Evolutionary conservation across 495 filamentous ascomycete genomes (phyloP), one percentile per base, ranked within the genome.

Genomic region (Pseudoneurospora amorphoporcata): DNA sequence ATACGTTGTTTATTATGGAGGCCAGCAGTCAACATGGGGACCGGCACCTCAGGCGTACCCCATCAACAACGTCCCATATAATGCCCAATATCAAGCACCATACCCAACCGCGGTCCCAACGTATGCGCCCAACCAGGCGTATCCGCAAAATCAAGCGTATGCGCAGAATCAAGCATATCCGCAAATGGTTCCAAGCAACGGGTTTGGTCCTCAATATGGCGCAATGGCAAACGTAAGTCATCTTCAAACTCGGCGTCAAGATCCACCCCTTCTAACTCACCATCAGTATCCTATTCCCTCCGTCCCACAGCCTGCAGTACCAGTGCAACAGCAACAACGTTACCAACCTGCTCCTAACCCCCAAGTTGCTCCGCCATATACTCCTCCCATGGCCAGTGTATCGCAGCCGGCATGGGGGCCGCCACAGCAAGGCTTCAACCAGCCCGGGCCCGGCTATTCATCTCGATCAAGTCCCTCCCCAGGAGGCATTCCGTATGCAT

Each of bases 1-100:
- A 73, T 97, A 92, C 78, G 90, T 90, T 72, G 83, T 88, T 9
- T 94, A 90, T 79, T 95, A 90, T 74, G 88, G 90, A 3, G 53
- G 53, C 53, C 85, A 81, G 81, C 87, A 83, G 40, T 82, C 77
- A 73, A 85, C 80, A 65, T 88, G 83, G 85, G 81, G 73, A 7
- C 79, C 75, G 19, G 72, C 77, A 5, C 81, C 80, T 68, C 87
- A 83, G 69, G 89, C 84, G 77, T 82, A 82, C 69, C 82, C 86
- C 68, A 81, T 83, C 70, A 80, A 81, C 68, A 79, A 78, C 43
- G 75, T 79, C 58, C 81, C 77, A 38, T 86, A 83, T 73, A 83
- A 75, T 45, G 53, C 32, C 23, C 77, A 81, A 70, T 79, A 73
- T 38, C 82, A 81, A 71, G 83, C 82, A 72, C 81, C 79, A 29